Evolutionary conservation across 2,329 filamentous ascomycete genomes (phyloP).

Genomic region (Pleurostoma richardsiae): DNA sequence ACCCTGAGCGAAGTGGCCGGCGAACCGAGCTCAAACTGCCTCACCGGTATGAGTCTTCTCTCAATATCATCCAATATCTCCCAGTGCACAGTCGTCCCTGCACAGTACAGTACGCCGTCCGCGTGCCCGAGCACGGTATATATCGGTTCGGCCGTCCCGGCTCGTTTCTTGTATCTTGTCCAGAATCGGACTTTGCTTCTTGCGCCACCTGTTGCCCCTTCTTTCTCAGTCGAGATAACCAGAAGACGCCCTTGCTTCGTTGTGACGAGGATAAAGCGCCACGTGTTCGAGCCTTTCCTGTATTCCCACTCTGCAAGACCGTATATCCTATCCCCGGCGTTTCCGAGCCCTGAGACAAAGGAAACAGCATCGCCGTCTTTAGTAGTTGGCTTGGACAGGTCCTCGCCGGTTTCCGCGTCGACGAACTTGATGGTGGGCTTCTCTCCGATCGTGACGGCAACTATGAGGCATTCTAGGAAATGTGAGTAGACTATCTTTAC

Average conservation of each 20-base stretch:
- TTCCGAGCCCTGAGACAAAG: conserved; percentile 52
- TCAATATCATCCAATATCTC: conserved; percentile 45
- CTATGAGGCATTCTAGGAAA: conserved; percentile 45
- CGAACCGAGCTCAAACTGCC: conserved; percentile 45
- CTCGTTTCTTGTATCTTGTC: conserved; percentile 44
- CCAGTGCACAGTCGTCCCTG: conserved; percentile 49
- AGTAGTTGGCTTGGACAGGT: conserved; percentile 42
- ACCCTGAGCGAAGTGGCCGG: conserved; percentile 44
- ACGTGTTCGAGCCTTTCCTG: conserved; percentile 48
- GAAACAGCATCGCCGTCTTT: conserved; percentile 33
- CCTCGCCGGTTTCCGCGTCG: conserved; percentile 47
- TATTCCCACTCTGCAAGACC: conserved; percentile 61
- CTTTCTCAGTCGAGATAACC: conserved; percentile 44
- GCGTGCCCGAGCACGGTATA: conserved; percentile 51
- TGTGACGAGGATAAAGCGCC: conserved; percentile 59
- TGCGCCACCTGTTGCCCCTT: conserved; percentile 14
- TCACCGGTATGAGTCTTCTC: conserved; percentile 44
- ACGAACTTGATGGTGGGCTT: conserved; percentile 50
- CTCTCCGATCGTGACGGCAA: conserved; percentile 37
- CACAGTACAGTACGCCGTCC: conserved; percentile 52
- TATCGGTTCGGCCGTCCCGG: conserved; percentile 37
- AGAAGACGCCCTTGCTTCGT: conserved; percentile 50
- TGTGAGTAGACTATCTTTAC: conserved; percentile 50
- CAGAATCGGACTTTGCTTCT: conserved; percentile 41
- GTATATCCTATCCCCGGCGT: conserved; percentile 52